A percentile compares a stretch with the other conserved stretches of the same genome.
Conservation (phyloP, 352 stramenopile genomes). For the Globisporangium parvum region DNA sequence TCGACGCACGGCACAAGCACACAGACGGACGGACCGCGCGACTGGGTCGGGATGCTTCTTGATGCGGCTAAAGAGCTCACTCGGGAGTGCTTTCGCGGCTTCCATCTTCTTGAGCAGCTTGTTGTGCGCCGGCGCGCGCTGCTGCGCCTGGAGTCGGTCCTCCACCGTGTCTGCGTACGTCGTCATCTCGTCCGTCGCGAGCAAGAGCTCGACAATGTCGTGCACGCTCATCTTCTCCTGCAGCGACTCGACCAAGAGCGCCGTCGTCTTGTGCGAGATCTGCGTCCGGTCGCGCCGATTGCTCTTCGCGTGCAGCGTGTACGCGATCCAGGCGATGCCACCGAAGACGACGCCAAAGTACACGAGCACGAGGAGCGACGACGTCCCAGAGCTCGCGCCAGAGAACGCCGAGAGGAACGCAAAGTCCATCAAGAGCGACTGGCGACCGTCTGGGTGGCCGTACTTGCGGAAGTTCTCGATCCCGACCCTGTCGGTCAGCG, state of each 20-base stretch:
- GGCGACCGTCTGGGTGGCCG: slow-evolving; percentile 71
- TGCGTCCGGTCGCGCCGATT: slow-evolving; percentile 56
- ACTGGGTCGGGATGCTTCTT: slow-evolving; percentile 73
- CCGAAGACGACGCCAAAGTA: slow-evolving; percentile 69
- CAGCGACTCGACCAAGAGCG: slow-evolving; percentile 42
- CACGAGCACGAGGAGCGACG: slow-evolving; percentile 56
- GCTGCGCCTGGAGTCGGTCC: slow-evolving; percentile 33
- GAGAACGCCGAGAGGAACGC: slow-evolving; percentile 57
- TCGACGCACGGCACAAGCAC: background rate
- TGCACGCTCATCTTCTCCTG: slow-evolving; percentile 76
- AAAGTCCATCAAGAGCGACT: slow-evolving; percentile 72
- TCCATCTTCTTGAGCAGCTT: slow-evolving; percentile 85
- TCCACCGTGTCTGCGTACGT: slow-evolving; percentile 28
- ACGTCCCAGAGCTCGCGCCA: slow-evolving; percentile 26
- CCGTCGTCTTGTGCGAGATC: slow-evolving; percentile 38
- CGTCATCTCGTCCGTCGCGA: slow-evolving; percentile 74
- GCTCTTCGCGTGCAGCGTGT: slow-evolving; percentile 50
- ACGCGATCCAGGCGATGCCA: slow-evolving; percentile 52
- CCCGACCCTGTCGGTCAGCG: slow-evolving; percentile 58
- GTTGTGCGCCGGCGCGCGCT: slow-evolving; percentile 60
- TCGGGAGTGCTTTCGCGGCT: slow-evolving; percentile 47
- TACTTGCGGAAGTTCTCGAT: slow-evolving; percentile 81
- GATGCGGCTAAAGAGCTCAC: slow-evolving; percentile 56
- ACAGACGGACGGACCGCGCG: slow-evolving; percentile 20
- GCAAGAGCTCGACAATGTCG: slow-evolving; percentile 70